A percentile compares a stretch with the other conserved stretches of the same genome.
Conservation (phyloP, 208 protist species). For the Acanthamoeba royreba region DNA sequence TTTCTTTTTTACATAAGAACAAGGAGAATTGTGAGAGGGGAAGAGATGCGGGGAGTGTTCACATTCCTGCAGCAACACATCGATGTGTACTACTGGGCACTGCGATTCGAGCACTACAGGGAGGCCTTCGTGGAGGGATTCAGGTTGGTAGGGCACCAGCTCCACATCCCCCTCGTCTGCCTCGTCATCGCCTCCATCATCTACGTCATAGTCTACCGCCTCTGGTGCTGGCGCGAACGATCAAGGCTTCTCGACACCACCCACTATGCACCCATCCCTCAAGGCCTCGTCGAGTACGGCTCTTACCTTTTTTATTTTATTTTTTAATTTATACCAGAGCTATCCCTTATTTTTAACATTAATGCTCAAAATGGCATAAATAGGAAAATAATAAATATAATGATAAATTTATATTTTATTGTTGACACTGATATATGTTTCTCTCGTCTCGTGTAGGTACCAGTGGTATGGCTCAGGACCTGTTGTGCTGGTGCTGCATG, state of each 20-base stretch:
- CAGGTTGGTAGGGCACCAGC: background rate
- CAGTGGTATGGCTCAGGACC: background rate
- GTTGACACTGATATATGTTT: no score
- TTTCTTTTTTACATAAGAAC: no score
- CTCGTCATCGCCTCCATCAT: background rate
- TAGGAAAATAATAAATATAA: no score
- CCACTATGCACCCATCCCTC: background rate
- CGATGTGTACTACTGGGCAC: background rate
- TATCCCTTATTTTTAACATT: no score
- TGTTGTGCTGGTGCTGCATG: background rate
- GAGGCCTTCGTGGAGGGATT: background rate
- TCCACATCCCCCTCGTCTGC: background rate
- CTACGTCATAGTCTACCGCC: background rate
- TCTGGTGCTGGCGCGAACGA: background rate
- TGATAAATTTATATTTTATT: no score
- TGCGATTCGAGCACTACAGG: background rate
- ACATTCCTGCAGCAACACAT: background rate
- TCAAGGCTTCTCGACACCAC: background rate
- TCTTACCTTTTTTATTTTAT: background rate
- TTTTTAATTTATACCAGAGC: background rate
- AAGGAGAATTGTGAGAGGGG: no score
- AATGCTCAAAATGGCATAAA: no score
- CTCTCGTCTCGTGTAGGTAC: background rate
- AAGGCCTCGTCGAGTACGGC: background rate
- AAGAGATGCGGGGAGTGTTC: no score